Evolutionary conservation across 768 basidiomycete genomes (phyloP), one percentile per base, ranked within the genome.

Genomic region (Lentinula aciculospora): DNA sequence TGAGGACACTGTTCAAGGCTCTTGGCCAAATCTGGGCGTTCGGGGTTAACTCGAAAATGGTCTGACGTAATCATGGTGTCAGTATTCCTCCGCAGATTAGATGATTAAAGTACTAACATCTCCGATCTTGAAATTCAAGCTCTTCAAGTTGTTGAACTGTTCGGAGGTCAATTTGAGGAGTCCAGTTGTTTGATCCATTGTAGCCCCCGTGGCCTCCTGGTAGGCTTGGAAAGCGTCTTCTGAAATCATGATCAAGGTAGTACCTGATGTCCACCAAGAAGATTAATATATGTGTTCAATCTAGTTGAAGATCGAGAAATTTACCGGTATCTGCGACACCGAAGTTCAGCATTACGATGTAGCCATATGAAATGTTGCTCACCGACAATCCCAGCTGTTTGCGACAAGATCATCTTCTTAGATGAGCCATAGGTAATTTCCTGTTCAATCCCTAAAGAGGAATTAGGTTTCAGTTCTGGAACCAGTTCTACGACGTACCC

Each of bases 321-420:
- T 50, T 9, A 50, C 49, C 49, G 29, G 49, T 50, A 50, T 50
- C 49, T 50, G n/a, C 12, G n/a, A 36, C 4, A 50, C 9, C 9
- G 3, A 12, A 19, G 17, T 17, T 29, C 13, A 48, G 13, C 29
- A n/a, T 25, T 10, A 3, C 1, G 2, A 10, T 1, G 4, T n/a
- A 32, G 12, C 37, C n/a, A n/a, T n/a, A n/a, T n/a, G n/a, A n/a
- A n/a, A n/a, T n/a, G n/a, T n/a, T n/a, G 39, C 51, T 23, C 15
- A 53, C 51, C 83, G 47, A 85, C 81, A 59, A 86, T 82, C 58
- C 84, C 84, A 34, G 76, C 78, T 69, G 51, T 83, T 80, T 27
- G 70, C 69, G 10, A 70, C 76, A 19, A 66, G 23, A 8, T 82
- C 80, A 60, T 82, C 83, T 25, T 69, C 23, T 36, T 40, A 1